A percentile compares a stretch with the other conserved stretches of the same genome.
Evolutionary conservation across 805 yeast species (phyloP).

Genomic region (Citeromyces nyonsensis): DNA sequence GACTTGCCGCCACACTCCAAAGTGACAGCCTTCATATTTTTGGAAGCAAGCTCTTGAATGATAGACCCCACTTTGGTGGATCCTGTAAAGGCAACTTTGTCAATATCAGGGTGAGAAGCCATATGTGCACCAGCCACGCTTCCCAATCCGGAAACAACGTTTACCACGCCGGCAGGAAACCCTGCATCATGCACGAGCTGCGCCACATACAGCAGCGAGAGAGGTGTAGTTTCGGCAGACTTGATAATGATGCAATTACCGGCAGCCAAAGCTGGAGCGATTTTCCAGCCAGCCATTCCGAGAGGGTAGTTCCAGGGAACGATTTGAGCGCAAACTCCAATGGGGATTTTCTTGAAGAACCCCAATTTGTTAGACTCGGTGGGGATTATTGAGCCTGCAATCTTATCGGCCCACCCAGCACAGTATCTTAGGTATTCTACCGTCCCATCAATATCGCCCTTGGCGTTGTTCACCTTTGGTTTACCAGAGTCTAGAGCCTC

Average conservation of each 20-base stretch:
- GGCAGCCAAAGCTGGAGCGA: constrained; percentile 72
- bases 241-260: constrained; percentile 64
- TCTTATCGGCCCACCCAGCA: constrained; percentile 51
- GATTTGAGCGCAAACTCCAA: constrained; percentile 52
- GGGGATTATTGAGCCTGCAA: constrained; percentile 24
- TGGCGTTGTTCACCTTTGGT: constrained; percentile 29
- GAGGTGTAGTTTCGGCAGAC: constrained; percentile 65
- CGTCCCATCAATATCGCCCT: constrained; percentile 29
- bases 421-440: constrained; percentile 30
- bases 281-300: constrained; percentile 66
- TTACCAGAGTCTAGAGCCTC: constrained; percentile 46
- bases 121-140: constrained; percentile 53
- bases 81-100: constrained; percentile 52
- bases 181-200: constrained; percentile 46
- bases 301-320: constrained; percentile 66
- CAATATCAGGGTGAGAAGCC: constrained; percentile 41
- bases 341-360: constrained; percentile 54
- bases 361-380: constrained; percentile 32
- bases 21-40: constrained; percentile 46
- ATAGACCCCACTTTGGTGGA: constrained; percentile 53
- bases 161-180: constrained; percentile 64
- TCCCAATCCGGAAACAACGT: constrained; percentile 60
- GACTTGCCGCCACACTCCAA: constrained; percentile 67
- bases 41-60: constrained; percentile 45
- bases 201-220: constrained; percentile 50